Evolutionary conservation across 192 early-diverging fungal genomes (phyloP), one percentile per base, ranked within the genome.

Genomic region (Entomortierella lignicola): DNA sequence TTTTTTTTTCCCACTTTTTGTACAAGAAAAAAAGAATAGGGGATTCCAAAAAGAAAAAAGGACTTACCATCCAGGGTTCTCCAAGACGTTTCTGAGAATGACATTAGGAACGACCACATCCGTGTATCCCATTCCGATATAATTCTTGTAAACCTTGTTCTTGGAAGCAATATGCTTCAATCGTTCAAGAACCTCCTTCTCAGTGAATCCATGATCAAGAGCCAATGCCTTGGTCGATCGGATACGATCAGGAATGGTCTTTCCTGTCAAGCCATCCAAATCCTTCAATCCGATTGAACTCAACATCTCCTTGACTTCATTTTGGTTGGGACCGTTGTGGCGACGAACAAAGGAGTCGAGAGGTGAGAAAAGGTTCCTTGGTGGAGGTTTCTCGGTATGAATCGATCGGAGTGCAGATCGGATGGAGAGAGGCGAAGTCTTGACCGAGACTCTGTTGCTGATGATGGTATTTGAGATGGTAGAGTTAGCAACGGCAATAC

Each of bases 31-130:
- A 47, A 30, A 55, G 17, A 34, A 37, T 17, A 15, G 31, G 43
- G 50, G 48, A 39, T 23, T 30, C 39, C 21, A n/a, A 54, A 64
- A 44, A 51, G n/a, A 51, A 65, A 48, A 43, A 42, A 26, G 42
- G 54, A n/a, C 72, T 88, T 99, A 99, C 98, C 98, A 99, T 31
- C 94, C 96, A 31, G 98, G 98, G 82, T 98, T 98, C 83, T 99
- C 98, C 85, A 99, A 84, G 58, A 99, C 88, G 80, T 99, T 99
- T 72, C 98, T 91, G 66, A 98, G 82, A 70, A 99, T 97, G 26
- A 99, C 97, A 23, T 93, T 91, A 31, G 98, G 98, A 23, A 95
- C 94, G 50, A 96, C 89, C 21, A 93, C 91, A 65, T 92, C 89
- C 18, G 93, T 92, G 85, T 99, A 99, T 18, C 98, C 98, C 84